Percentiles rank a stretch among this genome's conserved stretches.
These are phyloP conservation scores for Xylariaceae sp. DNA, from an alignment of 2,329 filamentous ascomycete species.

Conservation along the genomic window DNA sequence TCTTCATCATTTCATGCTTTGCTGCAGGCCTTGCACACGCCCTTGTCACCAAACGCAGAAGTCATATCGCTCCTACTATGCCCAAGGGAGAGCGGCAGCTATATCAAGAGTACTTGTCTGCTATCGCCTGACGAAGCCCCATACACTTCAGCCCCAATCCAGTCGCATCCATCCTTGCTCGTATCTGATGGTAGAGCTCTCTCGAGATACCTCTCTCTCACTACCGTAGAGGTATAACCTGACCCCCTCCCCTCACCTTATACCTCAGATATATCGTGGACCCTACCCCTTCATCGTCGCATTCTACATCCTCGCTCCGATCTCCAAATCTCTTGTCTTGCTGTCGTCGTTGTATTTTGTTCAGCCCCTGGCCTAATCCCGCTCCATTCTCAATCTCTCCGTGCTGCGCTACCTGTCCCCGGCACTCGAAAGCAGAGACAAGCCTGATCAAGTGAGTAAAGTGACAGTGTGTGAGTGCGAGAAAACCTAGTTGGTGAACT, in stretches of 20 bases:
- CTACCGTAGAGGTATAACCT: constrained; percentile 2
- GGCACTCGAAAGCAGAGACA: constrained; percentile 14
- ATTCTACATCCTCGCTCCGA: constrained; percentile 26
- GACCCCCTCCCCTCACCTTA: constrained; percentile 18
- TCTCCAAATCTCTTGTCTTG: constrained; percentile 24
- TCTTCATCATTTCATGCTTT: constrained; percentile 23
- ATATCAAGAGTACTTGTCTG: neutral
- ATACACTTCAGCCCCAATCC: too few relatives aligned
- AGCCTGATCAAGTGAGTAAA: constrained; percentile 17
- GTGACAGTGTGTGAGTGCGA: too few relatives aligned
- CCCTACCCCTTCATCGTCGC: constrained; percentile 27
- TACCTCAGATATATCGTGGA: constrained; percentile 30
- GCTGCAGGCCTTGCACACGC: constrained; percentile 25
- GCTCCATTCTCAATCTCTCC: too few relatives aligned
- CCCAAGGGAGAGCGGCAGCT: neutral
- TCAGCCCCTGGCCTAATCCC: constrained; percentile 21
- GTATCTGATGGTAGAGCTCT: too few relatives aligned
- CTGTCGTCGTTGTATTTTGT: constrained; percentile 16
- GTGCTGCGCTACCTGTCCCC: too few relatives aligned
- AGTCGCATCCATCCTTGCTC: too few relatives aligned
- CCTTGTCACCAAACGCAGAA: constrained; percentile 21
- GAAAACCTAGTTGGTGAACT: constrained; percentile 28
- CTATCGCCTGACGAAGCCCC: neutral
- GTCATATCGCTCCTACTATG: constrained; percentile 23
- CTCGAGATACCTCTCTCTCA: neutral